A percentile compares a stretch with the other conserved stretches of the same genome.
Evolutionary conservation across 768 basidiomycete genomes (phyloP).

Genomic region (Hypholoma fasciculare): DNA sequence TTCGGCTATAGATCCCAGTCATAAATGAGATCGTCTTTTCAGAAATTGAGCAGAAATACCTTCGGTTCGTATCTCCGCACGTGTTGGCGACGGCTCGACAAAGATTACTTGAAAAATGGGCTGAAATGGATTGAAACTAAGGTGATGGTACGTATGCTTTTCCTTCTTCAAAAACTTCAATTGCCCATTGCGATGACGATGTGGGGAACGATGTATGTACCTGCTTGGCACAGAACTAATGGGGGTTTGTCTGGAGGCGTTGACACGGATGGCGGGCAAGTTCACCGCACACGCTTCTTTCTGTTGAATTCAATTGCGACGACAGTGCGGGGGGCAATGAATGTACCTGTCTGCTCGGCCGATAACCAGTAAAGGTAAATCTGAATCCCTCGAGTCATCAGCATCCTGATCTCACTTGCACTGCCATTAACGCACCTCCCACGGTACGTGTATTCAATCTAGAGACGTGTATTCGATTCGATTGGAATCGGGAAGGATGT

Average conservation of each 20-base stretch:
- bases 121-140: neutral
- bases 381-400: neutral
- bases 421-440: neutral
- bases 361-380: neutral
- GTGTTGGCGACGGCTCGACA: neutral
- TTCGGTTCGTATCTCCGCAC: conserved; percentile 1
- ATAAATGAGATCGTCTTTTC: conserved; percentile 8
- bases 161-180: too few relatives aligned
- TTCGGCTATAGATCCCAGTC: conserved; percentile 14
- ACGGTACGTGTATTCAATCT: neutral
- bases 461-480: neutral
- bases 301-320: too few relatives aligned
- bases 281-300: too few relatives aligned
- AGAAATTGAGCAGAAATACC: conserved; percentile 1
- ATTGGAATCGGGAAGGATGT: neutral
- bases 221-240: neutral
- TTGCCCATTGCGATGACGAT: too few relatives aligned
- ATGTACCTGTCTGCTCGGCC: neutral
- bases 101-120: neutral
- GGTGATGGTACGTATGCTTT: too few relatives aligned
- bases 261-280: too few relatives aligned
- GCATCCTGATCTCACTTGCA: neutral
- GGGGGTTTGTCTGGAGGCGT: neutral
- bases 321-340: too few relatives aligned
- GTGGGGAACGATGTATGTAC: neutral